These are phyloP conservation scores for Schwanniomyces sp. DNA, from an alignment of 805 yeast genomes.

Conservation along the genomic window DNA sequence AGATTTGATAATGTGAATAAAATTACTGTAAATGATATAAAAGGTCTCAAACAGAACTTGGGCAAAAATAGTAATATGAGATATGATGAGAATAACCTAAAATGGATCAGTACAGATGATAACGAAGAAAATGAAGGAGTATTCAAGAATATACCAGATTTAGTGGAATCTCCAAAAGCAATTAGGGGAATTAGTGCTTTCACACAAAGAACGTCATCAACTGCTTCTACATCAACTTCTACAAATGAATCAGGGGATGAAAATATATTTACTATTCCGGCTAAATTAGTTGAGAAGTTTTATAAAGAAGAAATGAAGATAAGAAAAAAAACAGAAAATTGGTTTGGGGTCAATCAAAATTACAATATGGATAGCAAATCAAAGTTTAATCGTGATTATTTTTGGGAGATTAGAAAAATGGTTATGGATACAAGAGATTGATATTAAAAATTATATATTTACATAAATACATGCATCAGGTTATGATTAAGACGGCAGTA, in stretches of 20 bases:
- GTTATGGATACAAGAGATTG: constrained; percentile 32
- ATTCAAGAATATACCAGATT: constrained; percentile 52
- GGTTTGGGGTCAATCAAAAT: constrained; percentile 34
- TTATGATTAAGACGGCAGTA: not conserved
- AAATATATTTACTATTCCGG: constrained; percentile 26
- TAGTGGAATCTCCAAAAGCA: constrained; percentile 11
- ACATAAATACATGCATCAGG: not conserved
- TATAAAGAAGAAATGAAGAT: constrained; percentile 37
- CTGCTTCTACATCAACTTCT: constrained; percentile 18
- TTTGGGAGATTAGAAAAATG: constrained; percentile 45
- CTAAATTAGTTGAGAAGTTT: constrained; percentile 29
- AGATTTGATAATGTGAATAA: constrained; percentile 46
- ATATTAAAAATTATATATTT: not conserved
- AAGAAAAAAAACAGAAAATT: constrained; percentile 31
- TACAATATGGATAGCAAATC: constrained; percentile 15
- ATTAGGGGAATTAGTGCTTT: constrained; percentile 34
- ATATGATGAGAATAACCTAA: constrained; percentile 54
- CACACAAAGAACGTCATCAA: constrained; percentile 37
- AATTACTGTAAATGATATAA: constrained; percentile 30
- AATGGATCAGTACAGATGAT: constrained; percentile 54
- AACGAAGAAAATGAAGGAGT: constrained; percentile 38
- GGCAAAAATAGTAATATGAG: constrained; percentile 45
- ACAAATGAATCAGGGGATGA: constrained; percentile 12
- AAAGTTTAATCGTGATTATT: constrained; percentile 25
- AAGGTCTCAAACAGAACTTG: constrained; percentile 10